A percentile compares a stretch with the other conserved stretches of the same genome.
These are phyloP conservation scores for Clavispora fructus DNA, from an alignment of 805 yeast species.

Conservation along the genomic window DNA sequence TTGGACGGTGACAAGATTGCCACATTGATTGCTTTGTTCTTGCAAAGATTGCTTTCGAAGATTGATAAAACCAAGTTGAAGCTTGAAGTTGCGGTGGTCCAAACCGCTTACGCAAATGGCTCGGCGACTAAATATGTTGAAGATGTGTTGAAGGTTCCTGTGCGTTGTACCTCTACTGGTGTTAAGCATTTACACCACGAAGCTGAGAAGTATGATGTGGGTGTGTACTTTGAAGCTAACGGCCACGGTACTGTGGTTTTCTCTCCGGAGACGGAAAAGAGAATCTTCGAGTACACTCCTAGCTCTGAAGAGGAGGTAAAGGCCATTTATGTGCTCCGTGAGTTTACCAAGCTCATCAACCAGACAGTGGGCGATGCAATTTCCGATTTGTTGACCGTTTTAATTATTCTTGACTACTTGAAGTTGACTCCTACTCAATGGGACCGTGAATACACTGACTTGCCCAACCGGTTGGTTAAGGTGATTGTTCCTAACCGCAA, in stretches of 20 bases:
- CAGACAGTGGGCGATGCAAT: constrained; percentile 99
- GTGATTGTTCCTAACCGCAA: constrained; percentile 80
- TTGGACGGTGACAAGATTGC: constrained; percentile 95
- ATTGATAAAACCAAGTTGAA: constrained; percentile 41
- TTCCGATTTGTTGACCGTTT: constrained; percentile 79
- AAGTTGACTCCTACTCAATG: constrained; percentile 61
- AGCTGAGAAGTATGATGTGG: constrained; percentile 78
- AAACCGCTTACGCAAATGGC: constrained; percentile 98
- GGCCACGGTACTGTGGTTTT: constrained; percentile 98
- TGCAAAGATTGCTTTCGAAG: constrained; percentile 47
- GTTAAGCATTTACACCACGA: constrained; percentile 96
- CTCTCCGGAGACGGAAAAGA: constrained; percentile 43
- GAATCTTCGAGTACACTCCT: constrained; percentile 30
- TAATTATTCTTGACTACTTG: constrained; percentile 56
- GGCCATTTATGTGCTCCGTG: constrained; percentile 50
- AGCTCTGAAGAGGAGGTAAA: constrained; percentile 36
- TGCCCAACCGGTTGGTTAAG: constrained; percentile 81
- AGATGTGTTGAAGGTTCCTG: constrained; percentile 63
- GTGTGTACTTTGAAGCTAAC: constrained; percentile 95
- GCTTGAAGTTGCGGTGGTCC: constrained; percentile 73
- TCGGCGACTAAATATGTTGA: constrained; percentile 71
- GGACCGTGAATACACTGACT: constrained; percentile 72
- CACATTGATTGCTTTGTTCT: constrained; percentile 69
- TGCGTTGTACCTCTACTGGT: constrained; percentile 88
- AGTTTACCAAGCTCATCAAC: constrained; percentile 71